Base-by-base conservation (phyloP, 345 rosid species). In the Brassica cretica region DNA sequence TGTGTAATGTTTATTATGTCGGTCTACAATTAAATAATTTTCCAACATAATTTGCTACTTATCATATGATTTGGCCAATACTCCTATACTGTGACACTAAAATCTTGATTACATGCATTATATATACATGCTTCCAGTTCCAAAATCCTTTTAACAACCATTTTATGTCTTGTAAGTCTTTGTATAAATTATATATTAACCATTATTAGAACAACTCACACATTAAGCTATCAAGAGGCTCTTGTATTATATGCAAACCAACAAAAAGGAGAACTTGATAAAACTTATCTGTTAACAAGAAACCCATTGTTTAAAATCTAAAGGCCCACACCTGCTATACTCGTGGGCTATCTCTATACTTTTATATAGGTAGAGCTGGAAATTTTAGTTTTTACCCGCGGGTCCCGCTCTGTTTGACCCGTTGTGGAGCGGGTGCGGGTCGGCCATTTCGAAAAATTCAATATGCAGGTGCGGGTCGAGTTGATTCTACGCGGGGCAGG, bases 1-100 rank as follows among this genome's bases (percentile, higher is more conserved):
- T 69, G 69, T 70, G 53, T 68, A 61, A 70, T 70, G 29, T 60
- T 59, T 59, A 27, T 59, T 59, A 39, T 12, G 44, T 53, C 58
- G 29, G 66, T 55, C 18, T 65, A 10, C 39, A 4, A 44, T 60
- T 44, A 62, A 60, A 68, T 59, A 68, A 59, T 4, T n/a, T 66
- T 58, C 27, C 73, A 27, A 16, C 59, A 33, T 1, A 5, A 5
- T 55, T 21, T 55, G 6, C 19, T 8, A n/a, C 27, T 55, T 7
- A 18, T 16, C 14, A 12, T 33, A 30, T 63, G 3, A 9, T 53
- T 33, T 33, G 33, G 25, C 33, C 12, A 18, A 8, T 33, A 33
- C 30, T 53, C 46, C 12, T 16, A 53, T 8, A 70, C 51, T 18
- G 8, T 70, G 19, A 12, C 33, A 19, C 27, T 8, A 9, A 8